Evolutionary conservation across 805 yeast species (phyloP).

Genomic region (Sporopachydermia quercuum): DNA sequence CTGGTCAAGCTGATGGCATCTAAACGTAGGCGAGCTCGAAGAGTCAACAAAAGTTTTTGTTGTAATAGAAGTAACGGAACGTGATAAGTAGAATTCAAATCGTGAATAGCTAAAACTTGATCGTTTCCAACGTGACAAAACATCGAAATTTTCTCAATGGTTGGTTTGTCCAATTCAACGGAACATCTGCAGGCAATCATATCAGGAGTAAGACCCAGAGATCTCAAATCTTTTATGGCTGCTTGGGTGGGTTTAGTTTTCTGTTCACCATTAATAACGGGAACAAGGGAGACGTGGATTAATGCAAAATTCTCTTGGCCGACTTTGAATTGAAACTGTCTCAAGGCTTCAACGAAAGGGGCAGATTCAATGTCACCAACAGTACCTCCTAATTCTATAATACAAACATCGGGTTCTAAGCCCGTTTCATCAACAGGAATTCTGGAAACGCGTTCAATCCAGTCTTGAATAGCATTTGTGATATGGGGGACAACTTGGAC

Average conservation of each 20-base stretch:
- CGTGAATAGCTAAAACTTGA: conserved; percentile 93
- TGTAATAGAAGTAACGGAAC: conserved; percentile 85
- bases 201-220: conserved; percentile 88
- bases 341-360: conserved; percentile 95
- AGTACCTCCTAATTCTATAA: conserved; percentile 96
- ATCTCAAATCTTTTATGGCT: conserved; percentile 91
- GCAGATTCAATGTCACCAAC: conserved; percentile 99
- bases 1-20: conserved; percentile 28
- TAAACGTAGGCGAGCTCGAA: conserved; percentile 53
- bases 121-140: conserved; percentile 98
- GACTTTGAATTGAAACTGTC: conserved; percentile 97
- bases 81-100: conserved; percentile 92
- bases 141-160: conserved; percentile 95
- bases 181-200: conserved; percentile 97
- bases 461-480: conserved; percentile 94
- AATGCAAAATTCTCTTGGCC: conserved; percentile 88
- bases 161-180: conserved; percentile 61
- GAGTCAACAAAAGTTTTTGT: conserved; percentile 67
- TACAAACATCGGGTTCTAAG: conserved; percentile 87
- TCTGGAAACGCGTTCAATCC: conserved; percentile 89
- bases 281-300: conserved; percentile 92
- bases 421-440: conserved; percentile 88
- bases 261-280: conserved; percentile 97
- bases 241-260: conserved; percentile 99
- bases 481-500: conserved; percentile 98